phyloP scores from a whole-genome alignment of 139 green algal genomes.

The Chlorella sp. region DNA sequence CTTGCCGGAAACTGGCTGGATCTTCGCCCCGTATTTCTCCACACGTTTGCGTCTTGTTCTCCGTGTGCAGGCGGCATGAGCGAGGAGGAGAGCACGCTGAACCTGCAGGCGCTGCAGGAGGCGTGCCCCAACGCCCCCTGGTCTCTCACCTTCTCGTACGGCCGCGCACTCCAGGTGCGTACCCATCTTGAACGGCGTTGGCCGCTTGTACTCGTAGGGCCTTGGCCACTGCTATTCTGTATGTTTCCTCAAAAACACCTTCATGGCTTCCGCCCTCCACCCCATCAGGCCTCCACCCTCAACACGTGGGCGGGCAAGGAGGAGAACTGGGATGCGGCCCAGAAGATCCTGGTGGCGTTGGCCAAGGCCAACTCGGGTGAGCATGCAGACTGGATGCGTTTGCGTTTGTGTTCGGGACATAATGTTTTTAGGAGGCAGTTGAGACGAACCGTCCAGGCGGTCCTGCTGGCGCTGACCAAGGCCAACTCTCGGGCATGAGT shows the following conservation, averaged over 20 bases:
- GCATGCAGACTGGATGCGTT: neutral
- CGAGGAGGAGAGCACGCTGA: slow-evolving; percentile 88
- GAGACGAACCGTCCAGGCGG: slow-evolving; percentile 22
- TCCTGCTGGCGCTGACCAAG: slow-evolving; percentile 67
- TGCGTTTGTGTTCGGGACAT: neutral
- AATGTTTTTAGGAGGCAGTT: no score
- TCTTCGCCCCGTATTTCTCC: no score
- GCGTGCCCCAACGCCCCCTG: slow-evolving; percentile 81
- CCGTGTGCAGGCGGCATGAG: slow-evolving; percentile 59
- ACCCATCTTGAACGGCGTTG: neutral
- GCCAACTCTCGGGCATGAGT: no score
- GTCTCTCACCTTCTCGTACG: slow-evolving; percentile 94
- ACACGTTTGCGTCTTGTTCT: no score
- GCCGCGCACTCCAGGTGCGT: slow-evolving; percentile 79
- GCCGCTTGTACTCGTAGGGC: neutral
- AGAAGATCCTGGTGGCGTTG: slow-evolving; percentile 70
- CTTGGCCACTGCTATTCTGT: neutral
- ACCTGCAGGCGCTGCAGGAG: slow-evolving; percentile 81
- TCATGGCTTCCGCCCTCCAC: neutral
- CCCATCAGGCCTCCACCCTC: slow-evolving; percentile 41
- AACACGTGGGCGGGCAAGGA: slow-evolving; percentile 47
- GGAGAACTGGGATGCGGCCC: slow-evolving; percentile 63
- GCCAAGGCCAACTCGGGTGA: slow-evolving; percentile 71
- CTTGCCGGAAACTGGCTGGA: no score
- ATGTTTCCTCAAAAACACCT: neutral